A percentile compares a stretch with the other conserved stretches of the same genome.
Evolutionary conservation across 768 basidiomycete species (phyloP).

Genomic region (Pholiota molesta): DNA sequence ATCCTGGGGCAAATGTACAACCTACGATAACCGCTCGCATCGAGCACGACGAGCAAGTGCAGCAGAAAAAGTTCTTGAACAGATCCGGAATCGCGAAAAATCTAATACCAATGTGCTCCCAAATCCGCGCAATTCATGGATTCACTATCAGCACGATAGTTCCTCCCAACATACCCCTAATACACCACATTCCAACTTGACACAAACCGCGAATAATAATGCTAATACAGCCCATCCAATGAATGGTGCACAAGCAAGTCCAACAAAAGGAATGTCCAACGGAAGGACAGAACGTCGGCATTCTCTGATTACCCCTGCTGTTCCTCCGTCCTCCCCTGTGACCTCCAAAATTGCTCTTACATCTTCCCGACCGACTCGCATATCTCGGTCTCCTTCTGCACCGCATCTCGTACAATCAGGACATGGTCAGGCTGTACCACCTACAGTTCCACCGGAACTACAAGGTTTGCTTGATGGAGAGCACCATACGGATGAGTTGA

Average conservation of each 20-base stretch:
- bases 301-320: constrained; percentile 38
- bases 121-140: constrained; percentile 50
- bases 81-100: constrained; percentile 59
- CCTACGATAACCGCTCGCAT: constrained; percentile 35
- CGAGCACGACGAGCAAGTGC: constrained; percentile 60
- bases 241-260: constrained; percentile 23
- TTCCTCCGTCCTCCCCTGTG: constrained; percentile 45
- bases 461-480: constrained; percentile 77
- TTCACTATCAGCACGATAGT: constrained; percentile 39
- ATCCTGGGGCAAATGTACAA: constrained; percentile 19
- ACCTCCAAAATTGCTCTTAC: constrained; percentile 35
- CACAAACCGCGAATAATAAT: neutral
- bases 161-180: constrained; percentile 9
- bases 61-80: constrained; percentile 71
- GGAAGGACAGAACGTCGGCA: constrained; percentile 39
- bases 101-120: constrained; percentile 31
- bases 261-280: constrained; percentile 20
- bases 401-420: constrained; percentile 37
- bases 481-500: constrained; percentile 91
- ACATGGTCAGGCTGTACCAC: constrained; percentile 28
- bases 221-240: constrained; percentile 13
- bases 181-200: neutral
- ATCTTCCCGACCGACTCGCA: constrained; percentile 46
- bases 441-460: constrained; percentile 59
- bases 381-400: constrained; percentile 61